Evolutionary conservation across 192 early-diverging fungal species (phyloP), one percentile per base, ranked within the genome.

Genomic region (Backusella mclennaniae): DNA sequence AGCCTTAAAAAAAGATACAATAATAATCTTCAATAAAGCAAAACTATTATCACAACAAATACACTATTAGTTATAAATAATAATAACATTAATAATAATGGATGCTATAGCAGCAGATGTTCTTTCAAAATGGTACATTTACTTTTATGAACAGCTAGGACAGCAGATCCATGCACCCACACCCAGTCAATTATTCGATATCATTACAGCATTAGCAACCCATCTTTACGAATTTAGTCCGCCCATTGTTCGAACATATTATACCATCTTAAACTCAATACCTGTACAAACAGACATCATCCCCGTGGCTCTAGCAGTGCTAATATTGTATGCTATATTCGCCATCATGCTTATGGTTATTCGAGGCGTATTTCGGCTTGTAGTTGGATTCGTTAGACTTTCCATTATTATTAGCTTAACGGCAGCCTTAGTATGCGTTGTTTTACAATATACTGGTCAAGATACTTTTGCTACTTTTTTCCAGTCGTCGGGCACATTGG

Each of bases 211-310:
- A 5, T 9, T 63, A 21, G 38, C 35, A 23, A 26, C 21, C 9
- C 36, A 36, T 26, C 35, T 73, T 39, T 77, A 69, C 15, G 21
- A 78, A 52, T 33, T 67, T 41, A 49, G 42, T 14, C 77, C 77
- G 23, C 41, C 73, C n/a, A 44, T 31, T 44, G 33, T 78, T 19
- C 66, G 66, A 36, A 73, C 36, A 29, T 74, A 68, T 23, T 73
- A 67, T 38, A 52, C 35, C 44, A 35, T 46, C 14, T 69, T 78
- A 21, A 56, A 66, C 4, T 52, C 77, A 9, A 42, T 78, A 33
- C 80, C 76, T 38, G 71, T 81, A 9, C 76, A 81, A 56, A 68
- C 76, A 33, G 76, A 81, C 11, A 74, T 81, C 23, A 56, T 81
- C 9, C 80, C 80, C 1, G 76, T 74, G 35, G 59, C 76, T 11